phyloP scores from a whole-genome alignment of 305 asterid genomes.

The Fraxinus sp. region DNA sequence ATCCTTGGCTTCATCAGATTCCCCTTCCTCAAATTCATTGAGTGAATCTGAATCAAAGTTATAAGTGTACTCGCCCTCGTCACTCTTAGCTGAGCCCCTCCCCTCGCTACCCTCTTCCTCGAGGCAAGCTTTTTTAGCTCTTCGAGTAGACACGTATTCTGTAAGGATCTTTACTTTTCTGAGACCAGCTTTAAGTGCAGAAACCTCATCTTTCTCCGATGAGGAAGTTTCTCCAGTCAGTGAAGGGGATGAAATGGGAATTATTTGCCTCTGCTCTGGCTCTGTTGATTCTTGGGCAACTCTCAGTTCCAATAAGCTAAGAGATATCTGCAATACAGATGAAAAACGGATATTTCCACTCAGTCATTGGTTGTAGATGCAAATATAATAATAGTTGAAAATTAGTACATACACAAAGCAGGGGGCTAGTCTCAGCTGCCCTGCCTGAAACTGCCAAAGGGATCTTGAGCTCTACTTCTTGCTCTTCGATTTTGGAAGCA shows the following conservation, averaged over 20 bases:
- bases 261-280: conserved; percentile 44
- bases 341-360: conserved; percentile 10
- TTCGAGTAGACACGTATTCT: conserved; percentile 73
- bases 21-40: conserved; percentile 75
- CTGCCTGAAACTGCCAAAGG: conserved; percentile 58
- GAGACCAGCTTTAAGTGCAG: conserved; percentile 94
- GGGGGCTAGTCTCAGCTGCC: conserved; percentile 43
- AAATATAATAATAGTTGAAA: background rate
- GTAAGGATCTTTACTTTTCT: conserved; percentile 81
- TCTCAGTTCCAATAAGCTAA: conserved; percentile 60
- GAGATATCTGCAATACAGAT: conserved; percentile 56
- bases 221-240: conserved; percentile 49
- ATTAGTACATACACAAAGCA: conserved; percentile 51
- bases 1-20: conserved; percentile 68
- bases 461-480: conserved; percentile 48
- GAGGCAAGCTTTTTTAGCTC: conserved; percentile 78
- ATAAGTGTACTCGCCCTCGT: conserved; percentile 77
- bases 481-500: conserved; percentile 58
- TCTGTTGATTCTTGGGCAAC: conserved; percentile 60
- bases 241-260: conserved; percentile 51
- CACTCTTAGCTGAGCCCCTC: conserved; percentile 72
- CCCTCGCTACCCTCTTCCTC: conserved; percentile 81
- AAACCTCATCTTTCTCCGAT: conserved; percentile 79
- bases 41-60: conserved; percentile 75
- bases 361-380: background rate